These are phyloP conservation scores for Erucastrum elatum DNA, from an alignment of 345 rosid species.

Conservation along the genomic window DNA sequence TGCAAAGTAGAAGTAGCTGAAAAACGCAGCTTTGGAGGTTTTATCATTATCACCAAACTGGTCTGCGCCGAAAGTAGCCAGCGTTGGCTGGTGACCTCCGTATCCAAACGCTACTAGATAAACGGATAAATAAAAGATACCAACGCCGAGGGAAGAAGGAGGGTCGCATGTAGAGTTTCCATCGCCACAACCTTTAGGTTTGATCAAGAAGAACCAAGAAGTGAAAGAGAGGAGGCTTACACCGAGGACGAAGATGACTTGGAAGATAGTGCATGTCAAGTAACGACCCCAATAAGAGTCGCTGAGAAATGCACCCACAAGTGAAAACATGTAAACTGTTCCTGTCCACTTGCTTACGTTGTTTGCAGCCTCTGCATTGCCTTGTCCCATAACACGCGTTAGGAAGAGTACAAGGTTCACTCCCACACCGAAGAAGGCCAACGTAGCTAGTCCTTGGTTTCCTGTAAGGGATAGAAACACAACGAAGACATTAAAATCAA, in stretches of 20 bases:
- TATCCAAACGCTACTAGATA: slow-evolving; percentile 84
- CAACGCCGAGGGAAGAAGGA: slow-evolving; percentile 46
- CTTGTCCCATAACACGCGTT: slow-evolving; percentile 76
- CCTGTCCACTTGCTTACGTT: slow-evolving; percentile 95
- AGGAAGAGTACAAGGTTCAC: slow-evolving; percentile 83
- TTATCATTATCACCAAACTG: slow-evolving; percentile 57
- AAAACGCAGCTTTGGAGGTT: slow-evolving; percentile 55
- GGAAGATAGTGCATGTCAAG: slow-evolving; percentile 50
- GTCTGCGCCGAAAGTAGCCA: slow-evolving; percentile 90
- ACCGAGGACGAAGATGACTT: slow-evolving; percentile 44
- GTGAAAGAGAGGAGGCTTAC: slow-evolving; percentile 54
- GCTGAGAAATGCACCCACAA: slow-evolving; percentile 88
- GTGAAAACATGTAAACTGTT: slow-evolving; percentile 82
- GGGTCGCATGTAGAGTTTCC: slow-evolving; percentile 45
- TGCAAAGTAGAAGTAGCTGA: slow-evolving; percentile 75
- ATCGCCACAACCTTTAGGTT: slow-evolving; percentile 73
- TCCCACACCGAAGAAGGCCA: slow-evolving; percentile 93
- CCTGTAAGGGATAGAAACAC: slow-evolving; percentile 35
- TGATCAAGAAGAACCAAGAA: slow-evolving; percentile 65
- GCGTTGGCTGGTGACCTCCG: slow-evolving; percentile 86
- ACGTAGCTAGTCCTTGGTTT: slow-evolving; percentile 82
- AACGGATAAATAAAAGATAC: slow-evolving; percentile 60
- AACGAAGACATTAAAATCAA: background rate
- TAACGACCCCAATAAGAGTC: slow-evolving; percentile 97
- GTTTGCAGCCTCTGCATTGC: slow-evolving; percentile 81